Base-by-base conservation (phyloP, 2,329 filamentous ascomycete species). In the Colletotrichum neosansevieriae region DNA sequence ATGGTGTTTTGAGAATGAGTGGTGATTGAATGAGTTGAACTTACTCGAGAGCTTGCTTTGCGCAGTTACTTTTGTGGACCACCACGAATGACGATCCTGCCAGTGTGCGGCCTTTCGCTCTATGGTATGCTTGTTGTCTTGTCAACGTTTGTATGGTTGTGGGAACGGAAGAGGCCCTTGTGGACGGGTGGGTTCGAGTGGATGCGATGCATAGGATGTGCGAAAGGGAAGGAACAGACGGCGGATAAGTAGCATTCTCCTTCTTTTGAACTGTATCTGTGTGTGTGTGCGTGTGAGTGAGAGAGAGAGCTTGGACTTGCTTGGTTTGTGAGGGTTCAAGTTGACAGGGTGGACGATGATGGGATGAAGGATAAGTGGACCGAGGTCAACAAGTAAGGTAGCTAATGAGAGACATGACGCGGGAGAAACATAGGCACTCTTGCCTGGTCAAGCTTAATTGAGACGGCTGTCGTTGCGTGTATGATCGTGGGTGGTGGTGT, bases 221-320 rank as follows among this genome's bases (percentile, higher is more conserved):
- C 54, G 62, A 68, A 64, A 63, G 47, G 65, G 65, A 65, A 68
- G 61, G 65, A 49, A 65, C 54, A 59, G 34, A 58, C 65, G 61
- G 42, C 49, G 21, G 47, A 54, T 44, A 60, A 59, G 58, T 61
- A 59, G 49, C 17, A 53, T 36, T 53, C 49, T 15, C 1, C 34
- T 15, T 53, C 29, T 12, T 50, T n/a, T 50, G 7, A 10, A 50
- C 47, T n/a, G 13, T 21, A 15, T 29, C 32, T 29, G 47, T 44
- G 24, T 59, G 13, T n/a, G 44, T 10, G 21, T 29, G 29, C 3
- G 29, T 7, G 29, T 7, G 6, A 29, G 29, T 4, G 29, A 29
- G 6, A 9, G 29, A 29, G 7, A 29, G 11, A 42, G 65, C 58
- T 38, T 67, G 29, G 64, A 59, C 61, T 68, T 59, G 32, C 58